Base-by-base conservation (phyloP, 352 stramenopile genomes). In the Globisporangium splendens region DNA sequence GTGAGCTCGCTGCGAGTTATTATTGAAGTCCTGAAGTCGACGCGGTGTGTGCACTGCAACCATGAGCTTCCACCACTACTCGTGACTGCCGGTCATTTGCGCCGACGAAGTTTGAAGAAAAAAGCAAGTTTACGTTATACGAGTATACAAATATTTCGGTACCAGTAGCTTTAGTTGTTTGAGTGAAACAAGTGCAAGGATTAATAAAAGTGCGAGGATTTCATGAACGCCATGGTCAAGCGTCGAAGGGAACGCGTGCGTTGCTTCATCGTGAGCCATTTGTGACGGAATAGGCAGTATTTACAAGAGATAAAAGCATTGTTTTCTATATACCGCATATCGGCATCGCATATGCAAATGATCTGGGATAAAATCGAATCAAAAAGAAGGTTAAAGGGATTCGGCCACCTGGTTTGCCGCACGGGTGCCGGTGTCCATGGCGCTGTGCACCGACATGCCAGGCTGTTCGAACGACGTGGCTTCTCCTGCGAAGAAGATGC, bases 401-500 rank as follows among this genome's bases (percentile, higher is more conserved):
- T 39, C 46, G 4, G 61, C 61, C 13, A 91, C 82, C 59, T 93
- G 65, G 2, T 39, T 55, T 1, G 84, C 82, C 0, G 82, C 84
- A n/a, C 84, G 79, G 18, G 73, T 81, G 21, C 84, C 84, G 11
- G 84, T 93, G 51, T 93, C 84, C 39, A 93, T 83, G 7, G 84
- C 82, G 54, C 81, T 86, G 60, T 93, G 84, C 53, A 93, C 84
- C 11, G 84, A 77, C 84, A 93, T 93, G 14, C 79, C 81, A 3
- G 84, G 84, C 56, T 91, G 81, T 54, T 93, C 79, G 42, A 86
- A 91, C 17, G 84, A 82, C 13, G 84, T 93, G 11, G 84, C 84
- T 57, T 93, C 84, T 0, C 84, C 84, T 14, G 84, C 84, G 42
- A 93, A 93, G 67, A 93, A 93, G 28, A 93, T 68, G 21, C 84